Percentiles rank a stretch among this genome's conserved stretches.
Evolutionary conservation across 495 filamentous ascomycete genomes (phyloP).

Genomic region (Pyrenula massariospora): DNA sequence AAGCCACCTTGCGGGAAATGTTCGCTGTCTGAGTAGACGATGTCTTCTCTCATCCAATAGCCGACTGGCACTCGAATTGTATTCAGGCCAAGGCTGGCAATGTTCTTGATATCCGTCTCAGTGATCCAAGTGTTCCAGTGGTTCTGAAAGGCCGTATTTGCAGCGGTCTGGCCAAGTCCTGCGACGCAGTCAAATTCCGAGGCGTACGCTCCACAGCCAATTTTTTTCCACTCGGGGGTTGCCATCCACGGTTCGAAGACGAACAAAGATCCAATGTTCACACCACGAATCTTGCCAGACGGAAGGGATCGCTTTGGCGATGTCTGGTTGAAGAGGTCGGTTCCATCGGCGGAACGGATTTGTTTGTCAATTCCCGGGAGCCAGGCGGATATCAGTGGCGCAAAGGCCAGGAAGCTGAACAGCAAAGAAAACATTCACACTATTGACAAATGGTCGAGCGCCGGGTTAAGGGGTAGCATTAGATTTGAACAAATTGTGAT

Average conservation of each 20-base stretch:
- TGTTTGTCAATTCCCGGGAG: slow-evolving; percentile 19
- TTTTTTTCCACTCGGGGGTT: slow-evolving; percentile 29
- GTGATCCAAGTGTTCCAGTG: slow-evolving; percentile 53
- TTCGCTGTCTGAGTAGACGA: slow-evolving; percentile 39
- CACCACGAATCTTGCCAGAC: slow-evolving; percentile 40
- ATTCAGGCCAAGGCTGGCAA: slow-evolving; percentile 43
- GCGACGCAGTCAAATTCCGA: slow-evolving; percentile 49
- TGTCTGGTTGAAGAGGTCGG: slow-evolving; percentile 16
- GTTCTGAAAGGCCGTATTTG: slow-evolving; percentile 38
- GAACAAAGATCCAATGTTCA: slow-evolving; percentile 49
- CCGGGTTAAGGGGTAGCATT: background rate
- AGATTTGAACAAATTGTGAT: background rate
- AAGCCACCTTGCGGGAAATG: slow-evolving; percentile 47
- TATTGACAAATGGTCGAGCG: background rate
- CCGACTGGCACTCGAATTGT: slow-evolving; percentile 52
- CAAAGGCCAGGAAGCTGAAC: background rate
- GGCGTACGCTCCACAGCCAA: slow-evolving; percentile 39
- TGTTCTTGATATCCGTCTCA: slow-evolving; percentile 39
- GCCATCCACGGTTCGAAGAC: slow-evolving; percentile 51
- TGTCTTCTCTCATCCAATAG: slow-evolving; percentile 49
- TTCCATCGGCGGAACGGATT: slow-evolving; percentile 14
- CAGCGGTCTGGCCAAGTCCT: slow-evolving; percentile 37
- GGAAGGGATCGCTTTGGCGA: slow-evolving; percentile 5
- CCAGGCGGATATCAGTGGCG: slow-evolving; percentile 10
- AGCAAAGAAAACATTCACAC: background rate